Evolutionary conservation across 352 stramenopile genomes (phyloP).

Genomic region (Globisporangium canariense): DNA sequence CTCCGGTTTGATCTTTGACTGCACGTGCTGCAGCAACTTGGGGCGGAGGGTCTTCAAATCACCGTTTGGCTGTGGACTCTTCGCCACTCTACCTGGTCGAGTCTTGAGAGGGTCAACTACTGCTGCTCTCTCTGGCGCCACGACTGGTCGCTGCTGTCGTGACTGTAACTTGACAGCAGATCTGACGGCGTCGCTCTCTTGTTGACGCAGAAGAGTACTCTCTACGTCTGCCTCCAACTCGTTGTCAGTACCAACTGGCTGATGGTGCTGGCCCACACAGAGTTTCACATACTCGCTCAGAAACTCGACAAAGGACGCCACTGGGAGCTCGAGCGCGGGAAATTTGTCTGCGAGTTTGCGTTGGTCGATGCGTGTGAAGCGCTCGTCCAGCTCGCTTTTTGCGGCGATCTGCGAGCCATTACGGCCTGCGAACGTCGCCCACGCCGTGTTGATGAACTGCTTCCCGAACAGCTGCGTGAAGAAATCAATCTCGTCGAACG

Average conservation of each 20-base stretch:
- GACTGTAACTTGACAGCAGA: neutral
- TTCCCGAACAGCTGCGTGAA: constrained; percentile 55
- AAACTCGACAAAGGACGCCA: constrained; percentile 58
- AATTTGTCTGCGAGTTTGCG: constrained; percentile 33
- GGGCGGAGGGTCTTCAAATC: neutral
- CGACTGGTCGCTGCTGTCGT: neutral
- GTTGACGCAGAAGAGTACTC: neutral
- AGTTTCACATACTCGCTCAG: constrained; percentile 46
- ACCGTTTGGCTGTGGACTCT: neutral
- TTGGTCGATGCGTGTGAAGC: constrained; percentile 45
- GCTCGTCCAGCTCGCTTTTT: constrained; percentile 30
- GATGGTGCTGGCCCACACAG: constrained; percentile 28
- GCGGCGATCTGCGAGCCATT: constrained; percentile 29
- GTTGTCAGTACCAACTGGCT: constrained; percentile 1
- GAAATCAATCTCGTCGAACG: constrained; percentile 61
- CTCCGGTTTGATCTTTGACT: constrained; percentile 66
- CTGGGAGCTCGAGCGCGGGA: constrained; percentile 30
- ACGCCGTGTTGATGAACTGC: constrained; percentile 52
- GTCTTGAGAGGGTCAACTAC: neutral
- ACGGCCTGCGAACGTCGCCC: constrained; percentile 39
- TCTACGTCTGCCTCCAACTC: constrained; percentile 4
- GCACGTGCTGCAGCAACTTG: constrained; percentile 33
- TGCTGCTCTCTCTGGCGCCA: neutral
- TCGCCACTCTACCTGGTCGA: neutral
- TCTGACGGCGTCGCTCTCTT: neutral